Evolutionary conservation across 2,329 filamentous ascomycete species (phyloP), one percentile per base, ranked within the genome.

Genomic region (Metarhizium guizhouense): DNA sequence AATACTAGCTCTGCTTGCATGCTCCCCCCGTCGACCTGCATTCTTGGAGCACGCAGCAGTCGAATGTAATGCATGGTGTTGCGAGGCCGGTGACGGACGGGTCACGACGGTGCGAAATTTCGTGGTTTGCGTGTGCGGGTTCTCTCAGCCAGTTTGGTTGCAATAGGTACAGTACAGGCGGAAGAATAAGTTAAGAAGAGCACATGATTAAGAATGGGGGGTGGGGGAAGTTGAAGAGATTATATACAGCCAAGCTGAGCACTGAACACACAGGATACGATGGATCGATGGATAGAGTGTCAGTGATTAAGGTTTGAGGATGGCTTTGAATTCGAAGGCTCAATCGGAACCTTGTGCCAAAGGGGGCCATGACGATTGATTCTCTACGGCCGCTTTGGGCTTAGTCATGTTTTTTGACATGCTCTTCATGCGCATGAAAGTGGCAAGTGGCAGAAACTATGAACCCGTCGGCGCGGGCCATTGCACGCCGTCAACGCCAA

Each of bases 61-160:
- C 80, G 75, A 56, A 83, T 75, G 69, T 83, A 84, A 60, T 83
- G 79, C 80, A 83, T 84, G 50, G 42, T 53, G 20, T 29, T n/a
- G n/a, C 34, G 42, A 34, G 6, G 42, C 32, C 10, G 32, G 32
- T 34, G 32, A 11, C 10, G 7, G 32, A 34, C 32, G 32, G 4
- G 25, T 25, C 25, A 34, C 32, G 0, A 34, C 32, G 7, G 18
- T 25, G 18, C 47, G 10, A 1, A 34, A 34, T 18, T 16, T 40
- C 13, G 11, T 5, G 3, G 10, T 40, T 5, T 40, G 8, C 5
- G 11, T 32, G 48, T 50, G 29, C 48, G 40, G 42, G 11, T 6
- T 45, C 16, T 16, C 18, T 25, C 42, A 20, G n/a, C 42, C 10
- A 25, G 42, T 11, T 5, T 16, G 18, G 42, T 6, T 6, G 11